Base-by-base conservation (phyloP, 441 rosid species). In the Gossypium gossypioides region DNA sequence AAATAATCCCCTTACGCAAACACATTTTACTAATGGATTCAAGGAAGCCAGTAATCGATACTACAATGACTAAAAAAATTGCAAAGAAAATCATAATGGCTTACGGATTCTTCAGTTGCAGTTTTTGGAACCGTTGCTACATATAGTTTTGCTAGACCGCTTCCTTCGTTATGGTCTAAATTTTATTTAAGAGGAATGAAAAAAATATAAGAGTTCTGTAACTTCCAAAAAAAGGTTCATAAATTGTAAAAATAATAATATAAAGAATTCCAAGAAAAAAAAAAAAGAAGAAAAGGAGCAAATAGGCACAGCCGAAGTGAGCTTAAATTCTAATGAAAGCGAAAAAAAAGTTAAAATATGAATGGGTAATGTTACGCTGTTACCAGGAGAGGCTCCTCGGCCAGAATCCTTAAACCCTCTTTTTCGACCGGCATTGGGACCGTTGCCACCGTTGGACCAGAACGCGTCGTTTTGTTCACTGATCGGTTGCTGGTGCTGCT, bases 101-200 rank as follows among this genome's bases (percentile, higher is more conserved):
- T 83, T 74, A 91, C 96, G 55, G 87, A 85, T 68, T 81, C 87
- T 77, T 83, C 89, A 10, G 71, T 83, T 16, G 88, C 78, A 21
- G 83, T 83, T 80, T 81, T 81, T 16, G 96, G 81, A 60, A 93
- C 78, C 0, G 92, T 86, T 19, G 93, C 87, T 74, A 87, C 85
- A 48, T 89, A 93, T 57, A 93, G 82, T 78, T 93, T 91, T 62
- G 84, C 85, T 73, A 75, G 54, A 81, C 59, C 71, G 61, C 68
- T 82, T 62, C 84, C 87, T 75, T 73, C 89, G 51, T 24, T 73
- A 59, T 81, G 85, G 73, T 87, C 96, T 91, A 70, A 76, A 2
- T 60, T 60, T 24, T 66, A 32, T 48, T 65, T 46, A 44, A 22
- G 10, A 29, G 24, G 61, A 16, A 54, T 34, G 55, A 46, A 0